Evolutionary conservation across 2,329 filamentous ascomycete species (phyloP), one percentile per base, ranked within the genome.

Genomic region (Diaporthe amygdali): DNA sequence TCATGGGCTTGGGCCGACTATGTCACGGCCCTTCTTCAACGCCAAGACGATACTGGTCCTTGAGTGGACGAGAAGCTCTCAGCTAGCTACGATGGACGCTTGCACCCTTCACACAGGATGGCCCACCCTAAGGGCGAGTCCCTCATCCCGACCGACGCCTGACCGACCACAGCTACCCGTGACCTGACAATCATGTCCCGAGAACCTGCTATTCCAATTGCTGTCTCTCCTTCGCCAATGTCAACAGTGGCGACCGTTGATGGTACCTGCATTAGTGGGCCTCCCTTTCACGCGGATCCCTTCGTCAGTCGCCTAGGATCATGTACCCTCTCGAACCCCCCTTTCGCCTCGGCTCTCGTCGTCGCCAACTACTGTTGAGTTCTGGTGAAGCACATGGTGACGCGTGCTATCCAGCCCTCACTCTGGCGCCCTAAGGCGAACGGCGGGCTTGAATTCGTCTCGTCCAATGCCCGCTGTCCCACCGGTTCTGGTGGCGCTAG

Each of bases 261-360:
- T 20, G 56, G 66, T 68, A 68, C 66, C 66, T 56, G 51, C 51
- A 32, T 56, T 47, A 56, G 66, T 41, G 66, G 51, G 8, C n/a
- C n/a, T 5, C n/a, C 30, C 30, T 7, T 37, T n/a, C 25, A 27
- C 14, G 17, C 39, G 64, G 25, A 44, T 46, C 10, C 66, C 17
- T 14, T 66, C 22, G 2, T 27, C 27, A 34, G 34, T 39, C 22
- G 15, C 30, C 30, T 37, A 47, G 12, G 39, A 25, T 14, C 34
- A 27, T 41, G 14, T 37, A 49, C 59, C 20, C 8, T 30, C n/a
- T 64, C 59, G 44, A 34, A 2, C 37, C 15, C 14, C 41, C n/a
- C 47, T 49, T 2, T n/a, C 10, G 6, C 44, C 59, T 64, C 30
- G 41, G 30, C 9, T 10, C 59, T 49, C n/a, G 14, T 12, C 30